phyloP scores from a whole-genome alignment of 768 basidiomycete genomes.

The Calocybe gangraenosa region DNA sequence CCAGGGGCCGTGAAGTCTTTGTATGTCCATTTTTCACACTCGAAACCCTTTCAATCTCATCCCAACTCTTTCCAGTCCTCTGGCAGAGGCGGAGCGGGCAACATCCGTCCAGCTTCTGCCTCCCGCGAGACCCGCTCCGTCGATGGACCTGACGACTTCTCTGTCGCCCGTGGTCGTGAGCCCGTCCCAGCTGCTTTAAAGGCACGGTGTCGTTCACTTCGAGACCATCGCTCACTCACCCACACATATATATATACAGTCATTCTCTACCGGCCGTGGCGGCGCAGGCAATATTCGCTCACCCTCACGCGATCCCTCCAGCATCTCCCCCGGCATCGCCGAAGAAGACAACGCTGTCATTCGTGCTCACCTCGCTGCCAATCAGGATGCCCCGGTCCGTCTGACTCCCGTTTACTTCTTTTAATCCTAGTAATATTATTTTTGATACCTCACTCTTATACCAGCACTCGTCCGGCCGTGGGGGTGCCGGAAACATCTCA shows the following conservation, averaged over 20 bases:
- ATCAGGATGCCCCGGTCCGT: constrained; percentile 32
- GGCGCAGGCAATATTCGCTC: constrained; percentile 91
- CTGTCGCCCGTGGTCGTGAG: constrained; percentile 59
- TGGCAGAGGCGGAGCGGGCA: constrained; percentile 70
- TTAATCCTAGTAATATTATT: neutral
- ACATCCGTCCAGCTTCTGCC: constrained; percentile 51
- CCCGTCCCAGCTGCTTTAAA: constrained; percentile 29
- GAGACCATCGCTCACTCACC: neutral
- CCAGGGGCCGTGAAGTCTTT: constrained; percentile 56
- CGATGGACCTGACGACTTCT: constrained; percentile 52
- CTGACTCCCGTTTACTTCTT: neutral
- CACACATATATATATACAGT: constrained; percentile 17
- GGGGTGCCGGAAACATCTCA: constrained; percentile 61
- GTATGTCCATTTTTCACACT: constrained; percentile 29
- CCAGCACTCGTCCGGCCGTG: constrained; percentile 60
- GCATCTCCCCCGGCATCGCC: constrained; percentile 16
- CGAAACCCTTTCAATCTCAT: neutral
- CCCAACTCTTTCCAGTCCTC: constrained; percentile 40
- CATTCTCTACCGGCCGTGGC: constrained; percentile 70
- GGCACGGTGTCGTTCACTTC: constrained; percentile 23
- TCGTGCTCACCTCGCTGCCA: constrained; percentile 25
- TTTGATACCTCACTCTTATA: constrained; percentile 1
- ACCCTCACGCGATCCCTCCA: constrained; percentile 51
- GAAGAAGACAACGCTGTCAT: constrained; percentile 35
- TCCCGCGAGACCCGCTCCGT: constrained; percentile 40